These are phyloP conservation scores for Pichia membranifaciens DNA, from an alignment of 805 yeast species.

Conservation along the genomic window DNA sequence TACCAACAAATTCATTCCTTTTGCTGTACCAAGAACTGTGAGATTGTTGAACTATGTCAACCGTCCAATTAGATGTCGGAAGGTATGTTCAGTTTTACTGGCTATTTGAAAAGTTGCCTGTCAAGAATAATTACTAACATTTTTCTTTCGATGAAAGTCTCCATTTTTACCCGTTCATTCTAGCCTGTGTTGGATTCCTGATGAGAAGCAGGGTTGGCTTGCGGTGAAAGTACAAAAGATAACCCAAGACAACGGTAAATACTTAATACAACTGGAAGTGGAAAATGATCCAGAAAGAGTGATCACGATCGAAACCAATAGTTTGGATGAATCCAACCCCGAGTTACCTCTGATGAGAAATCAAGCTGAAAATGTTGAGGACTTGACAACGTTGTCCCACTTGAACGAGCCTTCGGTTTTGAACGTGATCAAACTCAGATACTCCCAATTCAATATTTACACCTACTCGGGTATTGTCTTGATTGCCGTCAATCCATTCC, in stretches of 20 bases:
- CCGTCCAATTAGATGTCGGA: conserved; percentile 11
- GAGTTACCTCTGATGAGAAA: conserved; percentile 78
- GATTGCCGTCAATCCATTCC: conserved; percentile 95
- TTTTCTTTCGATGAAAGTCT: not conserved
- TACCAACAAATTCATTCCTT: no score
- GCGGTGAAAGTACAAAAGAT: conserved; percentile 55
- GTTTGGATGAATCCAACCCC: conserved; percentile 45
- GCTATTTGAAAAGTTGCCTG: not conserved
- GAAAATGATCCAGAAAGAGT: conserved; percentile 42
- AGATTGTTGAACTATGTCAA: conserved; percentile 3
- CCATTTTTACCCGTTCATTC: not conserved
- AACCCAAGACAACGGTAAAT: conserved; percentile 37
- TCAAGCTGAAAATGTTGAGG: conserved; percentile 92
- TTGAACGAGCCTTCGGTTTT: conserved; percentile 94
- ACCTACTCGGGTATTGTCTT: conserved; percentile 96
- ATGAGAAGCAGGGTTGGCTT: conserved; percentile 66
- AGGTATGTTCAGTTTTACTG: conserved; percentile 5
- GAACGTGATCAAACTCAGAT: conserved; percentile 86
- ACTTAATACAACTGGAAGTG: conserved; percentile 45
- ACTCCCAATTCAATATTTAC: conserved; percentile 83
- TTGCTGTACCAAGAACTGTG: no score
- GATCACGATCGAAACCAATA: conserved; percentile 42
- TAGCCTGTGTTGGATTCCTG: conserved; percentile 80
- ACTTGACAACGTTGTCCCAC: conserved; percentile 85
- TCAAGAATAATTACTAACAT: not conserved